A percentile compares a stretch with the other conserved stretches of the same genome.
These are phyloP conservation scores for Penicillium alfredii DNA, from an alignment of 495 filamentous ascomycete genomes.

Conservation along the genomic window DNA sequence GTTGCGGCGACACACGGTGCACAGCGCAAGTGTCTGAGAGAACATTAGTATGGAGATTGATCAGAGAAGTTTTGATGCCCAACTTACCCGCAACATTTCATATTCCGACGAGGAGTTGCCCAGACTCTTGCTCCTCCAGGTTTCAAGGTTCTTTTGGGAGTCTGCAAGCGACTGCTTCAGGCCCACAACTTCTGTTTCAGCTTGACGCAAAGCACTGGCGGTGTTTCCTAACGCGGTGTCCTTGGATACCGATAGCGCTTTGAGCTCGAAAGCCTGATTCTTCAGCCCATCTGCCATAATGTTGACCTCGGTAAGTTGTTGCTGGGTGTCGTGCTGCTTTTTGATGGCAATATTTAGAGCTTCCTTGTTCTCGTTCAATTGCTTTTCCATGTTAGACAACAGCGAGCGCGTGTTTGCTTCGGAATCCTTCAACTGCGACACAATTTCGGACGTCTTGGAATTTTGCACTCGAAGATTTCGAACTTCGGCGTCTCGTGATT, in stretches of 20 bases:
- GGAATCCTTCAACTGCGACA: slow-evolving; percentile 84
- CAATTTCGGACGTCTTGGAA: slow-evolving; percentile 85
- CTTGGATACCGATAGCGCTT: slow-evolving; percentile 63
- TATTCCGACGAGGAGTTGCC: slow-evolving; percentile 76
- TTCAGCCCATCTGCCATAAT: slow-evolving; percentile 67
- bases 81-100: slow-evolving; percentile 74
- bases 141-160: slow-evolving; percentile 69
- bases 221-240: slow-evolving; percentile 53
- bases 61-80: background rate
- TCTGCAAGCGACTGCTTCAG: slow-evolving; percentile 66
- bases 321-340: slow-evolving; percentile 68
- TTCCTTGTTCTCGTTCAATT: slow-evolving; percentile 73
- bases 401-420: slow-evolving; percentile 56
- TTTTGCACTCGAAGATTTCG: slow-evolving; percentile 74
- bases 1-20: slow-evolving; percentile 79
- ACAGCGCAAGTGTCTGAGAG: slow-evolving; percentile 72
- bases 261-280: slow-evolving; percentile 69
- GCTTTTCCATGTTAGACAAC: slow-evolving; percentile 83
- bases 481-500: slow-evolving; percentile 70
- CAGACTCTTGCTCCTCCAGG: slow-evolving; percentile 72
- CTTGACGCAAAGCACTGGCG: slow-evolving; percentile 56
- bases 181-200: slow-evolving; percentile 68
- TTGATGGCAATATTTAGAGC: slow-evolving; percentile 57
- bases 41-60: background rate
- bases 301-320: slow-evolving; percentile 58